phyloP scores from a whole-genome alignment of 306 rosid species.

The Sophora flavescens region DNA sequence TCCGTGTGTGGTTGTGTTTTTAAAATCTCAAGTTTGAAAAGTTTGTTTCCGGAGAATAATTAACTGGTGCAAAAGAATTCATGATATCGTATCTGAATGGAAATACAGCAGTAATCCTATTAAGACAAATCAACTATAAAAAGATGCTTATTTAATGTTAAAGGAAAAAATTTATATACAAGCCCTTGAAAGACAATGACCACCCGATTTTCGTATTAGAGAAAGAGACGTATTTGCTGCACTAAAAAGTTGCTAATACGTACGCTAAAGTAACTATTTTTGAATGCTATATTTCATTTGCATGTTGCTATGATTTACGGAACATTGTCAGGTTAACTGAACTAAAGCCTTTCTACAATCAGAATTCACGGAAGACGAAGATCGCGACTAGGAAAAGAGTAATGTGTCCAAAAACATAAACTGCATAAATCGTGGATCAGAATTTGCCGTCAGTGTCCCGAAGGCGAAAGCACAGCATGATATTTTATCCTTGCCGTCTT shows the following conservation, averaged over 20 bases:
- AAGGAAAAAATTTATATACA: neutral
- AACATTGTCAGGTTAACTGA: neutral
- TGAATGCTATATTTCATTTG: neutral
- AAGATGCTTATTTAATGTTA: neutral
- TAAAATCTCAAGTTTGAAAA: too few relatives aligned
- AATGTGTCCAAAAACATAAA: neutral
- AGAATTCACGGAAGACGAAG: neutral
- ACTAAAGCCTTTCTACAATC: slow-evolving; percentile 16
- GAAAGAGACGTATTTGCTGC: neutral
- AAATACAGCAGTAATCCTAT: neutral
- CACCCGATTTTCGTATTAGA: neutral
- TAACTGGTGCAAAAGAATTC: neutral
- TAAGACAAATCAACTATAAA: neutral
- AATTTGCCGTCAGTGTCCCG: neutral
- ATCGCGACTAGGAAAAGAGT: neutral
- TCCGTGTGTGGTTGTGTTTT: too few relatives aligned
- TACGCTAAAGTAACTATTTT: slow-evolving; percentile 11
- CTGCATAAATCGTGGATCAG: slow-evolving; percentile 1
- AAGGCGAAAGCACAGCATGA: slow-evolving; percentile 9
- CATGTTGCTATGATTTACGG: slow-evolving; percentile 39
- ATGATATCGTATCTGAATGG: neutral
- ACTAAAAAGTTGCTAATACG: neutral
- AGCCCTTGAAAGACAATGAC: too few relatives aligned
- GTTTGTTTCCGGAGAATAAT: neutral
- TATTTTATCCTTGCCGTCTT: slow-evolving; percentile 40